A percentile compares a stretch with the other conserved stretches of the same genome.
phyloP scores from a whole-genome alignment of 768 basidiomycete genomes.

The Xanthoconium purpureum region DNA sequence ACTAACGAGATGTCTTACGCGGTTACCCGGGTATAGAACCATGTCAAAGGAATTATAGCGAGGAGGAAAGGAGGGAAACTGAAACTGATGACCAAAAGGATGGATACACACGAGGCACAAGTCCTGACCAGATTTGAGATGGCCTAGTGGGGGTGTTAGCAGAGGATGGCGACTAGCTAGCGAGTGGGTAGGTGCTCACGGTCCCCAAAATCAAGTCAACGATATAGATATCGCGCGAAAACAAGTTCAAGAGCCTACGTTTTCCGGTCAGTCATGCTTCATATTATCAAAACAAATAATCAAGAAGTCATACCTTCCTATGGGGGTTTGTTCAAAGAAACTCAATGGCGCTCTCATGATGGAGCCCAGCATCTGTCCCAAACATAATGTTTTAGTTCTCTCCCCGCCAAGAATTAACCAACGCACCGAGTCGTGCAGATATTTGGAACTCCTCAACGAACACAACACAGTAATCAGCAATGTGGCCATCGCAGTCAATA shows the following conservation, averaged over 20 bases:
- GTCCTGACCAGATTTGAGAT: slow-evolving; percentile 73
- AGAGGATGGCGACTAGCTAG: no score
- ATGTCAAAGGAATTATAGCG: slow-evolving; percentile 69
- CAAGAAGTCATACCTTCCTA: slow-evolving; percentile 57
- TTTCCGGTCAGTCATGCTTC: not conserved
- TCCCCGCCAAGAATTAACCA: not conserved
- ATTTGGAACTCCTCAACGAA: slow-evolving; percentile 66
- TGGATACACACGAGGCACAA: slow-evolving; percentile 52
- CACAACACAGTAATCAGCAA: slow-evolving; percentile 77
- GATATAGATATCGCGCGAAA: slow-evolving; percentile 84
- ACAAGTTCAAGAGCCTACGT: slow-evolving; percentile 78
- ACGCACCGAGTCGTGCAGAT: slow-evolving; percentile 73
- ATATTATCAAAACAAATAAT: not conserved
- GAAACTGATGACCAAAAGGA: slow-evolving; percentile 67
- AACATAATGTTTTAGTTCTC: not conserved
- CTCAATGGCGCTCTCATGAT: slow-evolving; percentile 80
- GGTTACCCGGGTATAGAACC: slow-evolving; percentile 81
- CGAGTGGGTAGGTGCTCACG: slow-evolving; percentile 38
- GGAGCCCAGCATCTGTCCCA: slow-evolving; percentile 74
- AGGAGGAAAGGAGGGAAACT: slow-evolving; percentile 84
- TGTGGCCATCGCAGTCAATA: slow-evolving; percentile 53
- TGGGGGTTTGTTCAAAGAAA: slow-evolving; percentile 90
- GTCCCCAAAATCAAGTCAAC: slow-evolving; percentile 81
- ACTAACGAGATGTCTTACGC: slow-evolving; percentile 43
- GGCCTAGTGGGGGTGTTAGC: no score